Evolutionary conservation across 345 rosid genomes (phyloP).

Genomic region (Populus davidiana): DNA sequence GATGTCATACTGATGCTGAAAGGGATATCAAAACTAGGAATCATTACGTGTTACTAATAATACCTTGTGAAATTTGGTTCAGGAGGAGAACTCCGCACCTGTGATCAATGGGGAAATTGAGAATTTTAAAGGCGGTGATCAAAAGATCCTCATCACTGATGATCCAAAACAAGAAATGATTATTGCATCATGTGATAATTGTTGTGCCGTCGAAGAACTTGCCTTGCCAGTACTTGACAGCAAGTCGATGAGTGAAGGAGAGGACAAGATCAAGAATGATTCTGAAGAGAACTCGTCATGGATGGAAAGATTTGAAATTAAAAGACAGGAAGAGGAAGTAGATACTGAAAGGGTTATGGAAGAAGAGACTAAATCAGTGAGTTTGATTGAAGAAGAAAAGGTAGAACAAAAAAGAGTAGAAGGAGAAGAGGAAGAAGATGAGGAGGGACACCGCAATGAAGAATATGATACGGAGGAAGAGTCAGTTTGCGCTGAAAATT

Average conservation of each 20-base stretch:
- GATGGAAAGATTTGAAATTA: neutral
- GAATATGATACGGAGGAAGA: neutral
- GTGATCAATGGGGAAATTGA: slow-evolving; percentile 9
- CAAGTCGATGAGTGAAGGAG: neutral
- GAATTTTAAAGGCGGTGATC: neutral
- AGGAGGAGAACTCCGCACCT: slow-evolving; percentile 28
- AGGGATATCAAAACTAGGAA: neutral
- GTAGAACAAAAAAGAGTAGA: neutral
- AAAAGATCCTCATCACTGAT: slow-evolving; percentile 19
- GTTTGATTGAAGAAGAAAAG: slow-evolving; percentile 14
- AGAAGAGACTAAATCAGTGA: slow-evolving; percentile 6
- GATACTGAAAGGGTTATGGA: slow-evolving; percentile 2
- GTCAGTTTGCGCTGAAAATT: neutral
- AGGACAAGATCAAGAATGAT: slow-evolving; percentile 1
- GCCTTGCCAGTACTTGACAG: slow-evolving; percentile 9
- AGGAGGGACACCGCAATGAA: neutral
- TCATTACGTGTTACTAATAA: neutral
- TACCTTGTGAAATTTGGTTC: slow-evolving; percentile 15
- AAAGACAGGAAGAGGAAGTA: slow-evolving; percentile 1
- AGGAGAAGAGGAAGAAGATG: neutral
- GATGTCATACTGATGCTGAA: neutral
- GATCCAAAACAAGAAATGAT: slow-evolving; percentile 16
- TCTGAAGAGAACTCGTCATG: neutral
- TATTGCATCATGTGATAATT: neutral
- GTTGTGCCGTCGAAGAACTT: slow-evolving; percentile 14